Percentiles rank a stretch among this genome's conserved stretches.
Evolutionary conservation across 148 eudicot genomes (phyloP).

Genomic region (Arctostaphylos glauca): DNA sequence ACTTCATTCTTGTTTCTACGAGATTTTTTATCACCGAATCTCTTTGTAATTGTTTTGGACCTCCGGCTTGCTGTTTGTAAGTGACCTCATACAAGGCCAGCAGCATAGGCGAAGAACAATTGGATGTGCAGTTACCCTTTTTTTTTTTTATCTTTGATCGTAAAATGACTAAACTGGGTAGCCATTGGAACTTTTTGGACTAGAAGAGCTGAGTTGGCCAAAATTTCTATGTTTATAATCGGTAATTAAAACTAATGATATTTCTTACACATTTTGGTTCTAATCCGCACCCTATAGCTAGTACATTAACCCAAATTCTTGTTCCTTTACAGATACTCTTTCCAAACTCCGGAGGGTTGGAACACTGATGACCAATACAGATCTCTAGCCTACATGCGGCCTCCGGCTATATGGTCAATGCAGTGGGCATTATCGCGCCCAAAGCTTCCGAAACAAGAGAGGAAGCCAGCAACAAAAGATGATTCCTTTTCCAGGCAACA

Average conservation of each 20-base stretch:
- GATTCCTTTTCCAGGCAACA: slow-evolving; percentile 36
- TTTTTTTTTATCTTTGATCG: neutral
- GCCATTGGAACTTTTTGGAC: neutral
- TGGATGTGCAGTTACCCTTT: neutral
- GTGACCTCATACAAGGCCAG: no score
- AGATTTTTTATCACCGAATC: no score
- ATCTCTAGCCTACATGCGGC: slow-evolving; percentile 54
- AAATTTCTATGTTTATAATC: neutral
- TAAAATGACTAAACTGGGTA: neutral
- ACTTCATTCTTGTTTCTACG: no score
- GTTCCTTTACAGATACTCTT: slow-evolving; percentile 35
- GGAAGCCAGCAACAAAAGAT: slow-evolving; percentile 17
- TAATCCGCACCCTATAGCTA: no score
- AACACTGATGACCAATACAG: slow-evolving; percentile 41
- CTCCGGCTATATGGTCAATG: slow-evolving; percentile 63
- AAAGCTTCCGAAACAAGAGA: slow-evolving; percentile 21
- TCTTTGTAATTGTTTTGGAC: no score
- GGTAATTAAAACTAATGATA: neutral
- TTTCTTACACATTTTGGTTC: neutral
- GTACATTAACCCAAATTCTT: neutral
- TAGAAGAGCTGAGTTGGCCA: neutral
- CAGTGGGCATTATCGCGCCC: slow-evolving; percentile 58
- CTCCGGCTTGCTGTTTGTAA: no score
- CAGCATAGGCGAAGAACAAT: neutral
- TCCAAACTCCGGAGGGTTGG: slow-evolving; percentile 57